Base-by-base conservation (phyloP, 108 stramenopile genomes). In the Nitzschia sp. region DNA sequence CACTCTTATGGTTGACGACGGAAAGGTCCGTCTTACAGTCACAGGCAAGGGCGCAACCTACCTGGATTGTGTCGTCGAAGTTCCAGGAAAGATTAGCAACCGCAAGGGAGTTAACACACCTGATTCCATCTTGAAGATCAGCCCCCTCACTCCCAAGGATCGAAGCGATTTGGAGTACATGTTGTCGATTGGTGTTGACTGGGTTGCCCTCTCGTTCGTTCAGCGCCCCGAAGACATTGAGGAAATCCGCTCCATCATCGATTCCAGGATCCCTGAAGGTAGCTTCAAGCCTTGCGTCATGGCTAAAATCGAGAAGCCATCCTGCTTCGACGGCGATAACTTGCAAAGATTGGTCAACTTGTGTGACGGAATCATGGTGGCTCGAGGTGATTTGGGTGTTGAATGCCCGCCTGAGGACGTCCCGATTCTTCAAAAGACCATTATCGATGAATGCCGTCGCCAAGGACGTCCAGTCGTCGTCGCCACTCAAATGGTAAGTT, bases 261-360 rank as follows among this genome's bases (percentile, higher is more conserved):
- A 90, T 69, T 79, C 69, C 36, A 77, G 88, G 48, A 62, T 86
- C 46, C 87, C 86, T 0, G 67, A 73, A 28, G 88, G 78, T n/a
- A 32, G 72, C 9, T 89, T 82, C 71, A 79, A 80, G 36, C 93
- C 90, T 19, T 79, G 78, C 64, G 80, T 98, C 60, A 95, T 98
- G 96, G 96, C 96, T 21, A 98, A 98, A 80, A 91, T 98, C 68
- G 97, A 98, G 85, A 98, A 98, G 71, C 97, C 96, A 32, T 83
- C 82, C 54, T 90, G 89, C 59, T 92, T 89, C 57, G 79, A 86
- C 3, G 91, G 82, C 23, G 83, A 93, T 51, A 80, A 82, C 48
- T 74, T 97, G 28, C 79, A 88, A 38, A 66, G 72, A 25, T 93
- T 98, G 66, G 90, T 98, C 17, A 76, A 75, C 26, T 32, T 94